phyloP scores from a whole-genome alignment of 176 grass and related monocot genomes.

The Oryza australiensis region DNA sequence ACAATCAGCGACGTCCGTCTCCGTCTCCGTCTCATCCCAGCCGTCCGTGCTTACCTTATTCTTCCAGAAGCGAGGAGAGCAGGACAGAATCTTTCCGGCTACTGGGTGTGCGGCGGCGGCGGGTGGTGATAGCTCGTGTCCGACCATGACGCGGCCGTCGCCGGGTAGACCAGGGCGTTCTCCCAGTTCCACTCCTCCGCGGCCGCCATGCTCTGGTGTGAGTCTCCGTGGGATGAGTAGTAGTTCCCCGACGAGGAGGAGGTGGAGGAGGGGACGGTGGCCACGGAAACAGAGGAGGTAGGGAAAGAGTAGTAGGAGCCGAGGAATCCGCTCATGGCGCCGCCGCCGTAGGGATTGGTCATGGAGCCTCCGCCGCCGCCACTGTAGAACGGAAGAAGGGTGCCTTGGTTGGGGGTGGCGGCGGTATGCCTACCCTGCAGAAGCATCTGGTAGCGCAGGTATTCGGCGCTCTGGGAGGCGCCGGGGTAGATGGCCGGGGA shows the following conservation, averaged over 20 bases:
- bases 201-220: slow-evolving; percentile 30
- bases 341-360: background rate
- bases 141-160: slow-evolving; percentile 27
- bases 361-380: background rate
- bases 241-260: slow-evolving; percentile 44
- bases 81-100: background rate
- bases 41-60: slow-evolving; percentile 29
- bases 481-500: slow-evolving; percentile 10
- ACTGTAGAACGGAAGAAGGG: slow-evolving; percentile 44
- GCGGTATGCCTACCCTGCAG: slow-evolving; percentile 10
- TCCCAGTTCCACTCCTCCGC: slow-evolving; percentile 48
- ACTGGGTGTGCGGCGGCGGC: slow-evolving; percentile 39
- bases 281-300: slow-evolving; percentile 50
- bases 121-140: slow-evolving; percentile 41
- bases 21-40: slow-evolving; percentile 27
- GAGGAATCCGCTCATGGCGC: slow-evolving; percentile 18
- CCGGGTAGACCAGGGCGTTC: slow-evolving; percentile 25
- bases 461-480: slow-evolving; percentile 17
- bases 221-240: slow-evolving; percentile 35
- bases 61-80: slow-evolving; percentile 20
- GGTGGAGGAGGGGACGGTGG: slow-evolving; percentile 39
- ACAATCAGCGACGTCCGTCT: background rate
- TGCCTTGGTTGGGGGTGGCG: slow-evolving; percentile 17
- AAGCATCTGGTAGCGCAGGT: slow-evolving; percentile 54
- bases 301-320: slow-evolving; percentile 57